Conservation (phyloP, 2,329 filamentous ascomycete genomes). For the Pseudogymnoascus verrucosus region DNA sequence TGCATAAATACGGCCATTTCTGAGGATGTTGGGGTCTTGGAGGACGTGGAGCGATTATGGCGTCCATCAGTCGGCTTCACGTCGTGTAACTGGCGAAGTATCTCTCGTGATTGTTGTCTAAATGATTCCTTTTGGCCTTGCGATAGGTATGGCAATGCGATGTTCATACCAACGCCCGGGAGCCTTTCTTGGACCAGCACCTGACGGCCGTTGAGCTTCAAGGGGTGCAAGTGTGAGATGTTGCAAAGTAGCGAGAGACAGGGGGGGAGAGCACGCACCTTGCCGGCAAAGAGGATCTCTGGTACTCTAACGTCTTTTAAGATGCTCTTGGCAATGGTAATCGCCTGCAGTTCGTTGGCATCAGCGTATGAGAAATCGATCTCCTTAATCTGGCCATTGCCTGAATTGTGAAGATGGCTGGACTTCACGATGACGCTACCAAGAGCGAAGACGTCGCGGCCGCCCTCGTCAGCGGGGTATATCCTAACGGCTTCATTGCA, state of each 20-base stretch:
- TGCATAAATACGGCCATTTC: conserved; percentile 23
- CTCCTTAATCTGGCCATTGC: conserved; percentile 12
- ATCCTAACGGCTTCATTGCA: conserved; percentile 26
- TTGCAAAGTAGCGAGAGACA: background rate
- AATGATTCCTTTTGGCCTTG: conserved; percentile 18
- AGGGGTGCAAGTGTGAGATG: background rate
- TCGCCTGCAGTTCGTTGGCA: conserved; percentile 33
- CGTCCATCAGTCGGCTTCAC: conserved; percentile 19
- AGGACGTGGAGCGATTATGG: conserved; percentile 19
- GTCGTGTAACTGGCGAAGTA: conserved; percentile 26
- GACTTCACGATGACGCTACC: conserved; percentile 35
- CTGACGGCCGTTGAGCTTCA: background rate
- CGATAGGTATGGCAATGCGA: background rate
- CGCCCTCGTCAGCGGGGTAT: conserved; percentile 29
- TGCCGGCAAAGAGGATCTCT: conserved; percentile 32
- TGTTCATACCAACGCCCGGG: background rate
- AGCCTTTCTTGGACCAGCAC: background rate
- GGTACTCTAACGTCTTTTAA: conserved; percentile 29
- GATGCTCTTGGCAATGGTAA: conserved; percentile 25
- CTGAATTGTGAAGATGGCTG: conserved; percentile 25
- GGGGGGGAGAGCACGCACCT: conserved; percentile 28
- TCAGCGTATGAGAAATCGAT: conserved; percentile 35
- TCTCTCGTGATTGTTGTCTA: conserved; percentile 30
- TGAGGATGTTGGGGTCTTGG: conserved; percentile 23
- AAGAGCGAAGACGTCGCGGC: conserved; percentile 35